Percentiles rank a stretch among this genome's conserved stretches.
These are phyloP conservation scores for Podospora australis DNA, from an alignment of 495 filamentous ascomycete genomes.

Conservation along the genomic window DNA sequence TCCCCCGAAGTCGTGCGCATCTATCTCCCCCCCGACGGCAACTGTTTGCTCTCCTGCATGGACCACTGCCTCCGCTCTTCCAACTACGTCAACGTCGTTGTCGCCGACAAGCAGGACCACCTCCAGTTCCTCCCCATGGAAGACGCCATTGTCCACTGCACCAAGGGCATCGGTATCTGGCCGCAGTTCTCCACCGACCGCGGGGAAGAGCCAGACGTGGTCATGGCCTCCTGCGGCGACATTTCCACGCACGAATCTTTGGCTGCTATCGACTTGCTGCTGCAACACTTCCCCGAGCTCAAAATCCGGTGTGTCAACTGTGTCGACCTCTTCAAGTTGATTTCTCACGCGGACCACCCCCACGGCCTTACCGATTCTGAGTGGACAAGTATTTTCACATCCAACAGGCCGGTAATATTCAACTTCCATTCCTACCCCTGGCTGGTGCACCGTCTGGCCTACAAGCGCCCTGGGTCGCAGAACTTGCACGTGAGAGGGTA, in stretches of 20 bases:
- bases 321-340: conserved; percentile 69
- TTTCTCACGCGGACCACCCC: conserved; percentile 55
- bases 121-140: conserved; percentile 65
- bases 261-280: conserved; percentile 59
- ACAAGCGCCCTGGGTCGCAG: conserved; percentile 56
- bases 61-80: conserved; percentile 62
- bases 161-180: conserved; percentile 55
- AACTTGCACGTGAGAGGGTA: conserved; percentile 68
- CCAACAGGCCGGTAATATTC: conserved; percentile 63
- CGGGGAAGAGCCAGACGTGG: conserved; percentile 56
- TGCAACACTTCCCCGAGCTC: conserved; percentile 56
- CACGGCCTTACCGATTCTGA: conserved; percentile 58
- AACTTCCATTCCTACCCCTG: conserved; percentile 76
- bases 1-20: conserved; percentile 68
- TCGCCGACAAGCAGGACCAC: conserved; percentile 70
- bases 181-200: conserved; percentile 48
- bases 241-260: conserved; percentile 63
- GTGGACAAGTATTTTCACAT: conserved; percentile 60
- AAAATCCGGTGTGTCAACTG: conserved; percentile 72
- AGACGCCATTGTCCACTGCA: conserved; percentile 61
- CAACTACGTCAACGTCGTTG: conserved; percentile 73
- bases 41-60: conserved; percentile 60
- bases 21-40: conserved; percentile 69
- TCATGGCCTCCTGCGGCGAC: conserved; percentile 67
- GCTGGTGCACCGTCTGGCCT: conserved; percentile 65